Evolutionary conservation across 345 rosid genomes (phyloP).

Genomic region (Moricandia arvensis): DNA sequence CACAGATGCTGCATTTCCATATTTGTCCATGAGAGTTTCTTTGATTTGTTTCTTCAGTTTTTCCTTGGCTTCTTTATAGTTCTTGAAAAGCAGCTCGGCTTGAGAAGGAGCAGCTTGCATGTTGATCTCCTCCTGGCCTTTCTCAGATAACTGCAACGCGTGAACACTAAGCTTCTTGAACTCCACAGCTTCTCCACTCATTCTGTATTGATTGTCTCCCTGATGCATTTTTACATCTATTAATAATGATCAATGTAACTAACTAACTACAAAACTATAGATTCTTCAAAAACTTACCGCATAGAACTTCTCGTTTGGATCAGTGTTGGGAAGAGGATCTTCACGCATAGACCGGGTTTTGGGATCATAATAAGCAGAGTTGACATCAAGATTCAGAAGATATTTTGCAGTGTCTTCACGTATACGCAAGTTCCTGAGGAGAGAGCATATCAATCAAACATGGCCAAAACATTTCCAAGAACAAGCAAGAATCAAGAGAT

Average conservation of each 20-base stretch:
- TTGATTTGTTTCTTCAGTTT: constrained; percentile 52
- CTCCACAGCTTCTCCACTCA: background rate
- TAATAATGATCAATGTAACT: background rate
- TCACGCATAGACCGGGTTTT: constrained; percentile 79
- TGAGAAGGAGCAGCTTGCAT: constrained; percentile 85
- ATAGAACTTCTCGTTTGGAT: constrained; percentile 78
- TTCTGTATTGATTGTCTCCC: constrained; percentile 60
- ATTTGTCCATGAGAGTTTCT: constrained; percentile 26
- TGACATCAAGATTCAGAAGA: constrained; percentile 64
- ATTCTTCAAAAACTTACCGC: constrained; percentile 33
- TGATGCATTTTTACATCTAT: background rate
- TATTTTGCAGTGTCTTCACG: constrained; percentile 72
- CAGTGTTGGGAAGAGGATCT: constrained; percentile 83
- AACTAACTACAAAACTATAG: background rate
- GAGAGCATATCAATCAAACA: background rate
- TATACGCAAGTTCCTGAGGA: constrained; percentile 59
- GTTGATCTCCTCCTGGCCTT: constrained; percentile 63
- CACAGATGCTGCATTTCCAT: constrained; percentile 1
- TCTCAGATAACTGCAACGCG: constrained; percentile 14
- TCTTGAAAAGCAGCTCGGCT: constrained; percentile 66
- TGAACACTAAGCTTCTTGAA: background rate
- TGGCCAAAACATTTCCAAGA: background rate
- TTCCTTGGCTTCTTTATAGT: constrained; percentile 49
- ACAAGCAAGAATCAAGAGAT: background rate
- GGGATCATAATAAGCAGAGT: constrained; percentile 68